Evolutionary conservation across 2,329 filamentous ascomycete genomes (phyloP).

Genomic region (Xenoacremonium recifei): DNA sequence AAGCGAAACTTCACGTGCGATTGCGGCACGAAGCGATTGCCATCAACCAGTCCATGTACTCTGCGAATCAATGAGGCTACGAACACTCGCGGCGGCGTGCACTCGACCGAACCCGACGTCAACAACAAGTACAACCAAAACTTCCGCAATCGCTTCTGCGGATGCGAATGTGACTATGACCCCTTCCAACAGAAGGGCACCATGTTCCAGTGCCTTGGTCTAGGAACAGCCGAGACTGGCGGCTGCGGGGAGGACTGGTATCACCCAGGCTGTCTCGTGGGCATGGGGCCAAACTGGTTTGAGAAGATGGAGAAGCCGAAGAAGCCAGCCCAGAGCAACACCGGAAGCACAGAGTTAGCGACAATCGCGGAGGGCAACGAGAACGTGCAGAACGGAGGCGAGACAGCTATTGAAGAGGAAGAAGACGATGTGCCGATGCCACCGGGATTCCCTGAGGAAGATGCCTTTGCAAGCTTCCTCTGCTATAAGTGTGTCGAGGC

Average conservation of each 20-base stretch:
- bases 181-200: constrained; percentile 87
- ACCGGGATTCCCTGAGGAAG: constrained; percentile 82
- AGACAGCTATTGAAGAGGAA: constrained; percentile 39
- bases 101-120: constrained; percentile 68
- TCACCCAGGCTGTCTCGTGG: constrained; percentile 89
- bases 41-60: constrained; percentile 67
- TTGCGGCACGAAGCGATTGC: constrained; percentile 83
- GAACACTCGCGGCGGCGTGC: constrained; percentile 73
- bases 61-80: constrained; percentile 72
- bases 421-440: constrained; percentile 69
- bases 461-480: constrained; percentile 84
- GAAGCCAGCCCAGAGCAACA: constrained; percentile 6
- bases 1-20: constrained; percentile 97
- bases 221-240: constrained; percentile 76
- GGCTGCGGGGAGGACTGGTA: constrained; percentile 98
- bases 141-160: constrained; percentile 89
- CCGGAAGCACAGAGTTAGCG: constrained; percentile 33
- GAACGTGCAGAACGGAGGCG: constrained; percentile 19
- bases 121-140: constrained; percentile 95
- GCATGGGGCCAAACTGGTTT: constrained; percentile 71
- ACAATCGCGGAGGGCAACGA: constrained; percentile 52
- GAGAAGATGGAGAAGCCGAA: constrained; percentile 47
- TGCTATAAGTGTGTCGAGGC: constrained; percentile 93
- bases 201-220: constrained; percentile 94
- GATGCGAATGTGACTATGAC: constrained; percentile 84